A percentile compares a stretch with the other conserved stretches of the same genome.
Conservation (phyloP, 257 asterid genomes). For the Rhazya stricta region DNA sequence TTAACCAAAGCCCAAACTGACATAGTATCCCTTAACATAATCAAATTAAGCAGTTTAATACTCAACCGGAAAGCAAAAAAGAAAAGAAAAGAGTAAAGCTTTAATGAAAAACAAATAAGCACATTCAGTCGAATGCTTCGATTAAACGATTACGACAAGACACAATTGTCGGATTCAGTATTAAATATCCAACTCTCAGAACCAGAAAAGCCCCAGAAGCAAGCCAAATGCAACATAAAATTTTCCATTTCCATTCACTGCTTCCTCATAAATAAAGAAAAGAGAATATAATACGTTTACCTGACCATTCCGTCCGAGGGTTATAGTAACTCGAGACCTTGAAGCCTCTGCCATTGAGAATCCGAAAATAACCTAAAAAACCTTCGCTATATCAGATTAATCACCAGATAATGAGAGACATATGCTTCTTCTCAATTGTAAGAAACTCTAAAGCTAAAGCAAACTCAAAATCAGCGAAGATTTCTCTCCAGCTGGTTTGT, state of each 20-base stretch:
- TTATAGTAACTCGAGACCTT: conserved; percentile 75
- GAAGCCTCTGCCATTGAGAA: conserved; percentile 58
- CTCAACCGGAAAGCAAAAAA: not conserved
- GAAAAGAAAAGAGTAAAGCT: not conserved
- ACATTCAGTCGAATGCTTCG: not conserved
- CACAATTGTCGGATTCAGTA: not conserved
- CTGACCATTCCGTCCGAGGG: conserved; percentile 85
- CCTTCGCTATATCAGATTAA: not conserved
- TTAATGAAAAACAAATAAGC: too few species aligned
- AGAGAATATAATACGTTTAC: conserved; percentile 21
- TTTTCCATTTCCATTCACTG: not conserved
- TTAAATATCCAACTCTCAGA: not conserved
- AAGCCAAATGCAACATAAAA: conserved; percentile 1
- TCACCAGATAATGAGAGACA: not conserved
- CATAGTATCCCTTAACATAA: not conserved
- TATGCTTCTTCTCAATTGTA: not conserved
- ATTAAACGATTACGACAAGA: not conserved
- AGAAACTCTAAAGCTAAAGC: conserved; percentile 17
- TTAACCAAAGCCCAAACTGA: not conserved
- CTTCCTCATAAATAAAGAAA: not conserved
- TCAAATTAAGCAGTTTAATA: not conserved
- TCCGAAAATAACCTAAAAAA: not conserved
- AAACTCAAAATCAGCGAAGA: conserved; percentile 34
- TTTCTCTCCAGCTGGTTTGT: conserved; percentile 45
- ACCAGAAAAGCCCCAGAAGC: not conserved